phyloP scores from a whole-genome alignment of 2,329 filamentous ascomycete species.

The Helminthosporium solani region DNA sequence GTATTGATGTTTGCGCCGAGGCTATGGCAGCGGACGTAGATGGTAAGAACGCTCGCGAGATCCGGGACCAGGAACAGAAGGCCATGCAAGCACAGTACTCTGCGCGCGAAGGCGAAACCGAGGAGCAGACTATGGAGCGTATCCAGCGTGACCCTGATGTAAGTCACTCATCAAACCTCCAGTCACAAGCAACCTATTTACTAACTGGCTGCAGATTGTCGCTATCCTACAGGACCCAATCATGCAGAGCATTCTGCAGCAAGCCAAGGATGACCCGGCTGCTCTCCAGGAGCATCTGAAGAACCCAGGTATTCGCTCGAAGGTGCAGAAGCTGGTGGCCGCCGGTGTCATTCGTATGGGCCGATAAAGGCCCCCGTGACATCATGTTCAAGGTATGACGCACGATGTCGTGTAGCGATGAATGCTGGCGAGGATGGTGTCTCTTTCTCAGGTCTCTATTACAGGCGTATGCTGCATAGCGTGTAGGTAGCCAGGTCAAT shows the following conservation, averaged over 20 bases:
- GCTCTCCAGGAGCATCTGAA: constrained; percentile 97
- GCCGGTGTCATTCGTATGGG: constrained; percentile 88
- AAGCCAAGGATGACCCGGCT: constrained; percentile 89
- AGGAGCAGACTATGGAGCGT: constrained; percentile 91
- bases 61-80: constrained; percentile 92
- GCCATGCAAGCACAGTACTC: constrained; percentile 87
- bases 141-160: constrained; percentile 90
- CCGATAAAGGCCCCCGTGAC: constrained; percentile 37
- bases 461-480: constrained; percentile 2
- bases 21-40: constrained; percentile 75
- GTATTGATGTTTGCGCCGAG: constrained; percentile 82
- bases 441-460: background rate
- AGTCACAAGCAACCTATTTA: background rate
- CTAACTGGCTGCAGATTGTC: constrained; percentile 65
- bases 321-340: constrained; percentile 92
- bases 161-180: constrained; percentile 40
- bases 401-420: background rate
- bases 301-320: constrained; percentile 79
- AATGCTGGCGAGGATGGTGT: background rate
- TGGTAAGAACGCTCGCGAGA: constrained; percentile 83
- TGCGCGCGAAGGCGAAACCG: constrained; percentile 88
- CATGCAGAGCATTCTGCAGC: constrained; percentile 96
- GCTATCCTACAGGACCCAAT: constrained; percentile 90
- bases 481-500: background rate
- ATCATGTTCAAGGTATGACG: background rate